phyloP scores from a whole-genome alignment of 805 yeast species.

The Candida orba region DNA sequence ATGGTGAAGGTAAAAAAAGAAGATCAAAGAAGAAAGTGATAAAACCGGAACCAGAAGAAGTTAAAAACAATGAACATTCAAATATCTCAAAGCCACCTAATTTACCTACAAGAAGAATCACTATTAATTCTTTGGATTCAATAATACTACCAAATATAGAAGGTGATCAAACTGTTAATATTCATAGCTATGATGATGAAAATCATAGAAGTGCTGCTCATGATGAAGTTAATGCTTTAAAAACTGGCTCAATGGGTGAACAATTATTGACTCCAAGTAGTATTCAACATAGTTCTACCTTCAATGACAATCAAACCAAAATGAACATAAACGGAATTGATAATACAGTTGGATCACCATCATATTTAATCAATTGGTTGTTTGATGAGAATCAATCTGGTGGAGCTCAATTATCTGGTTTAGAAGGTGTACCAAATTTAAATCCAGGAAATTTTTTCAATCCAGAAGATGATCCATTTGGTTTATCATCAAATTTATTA shows the following conservation, averaged over 20 bases:
- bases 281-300: background rate
- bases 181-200: conserved; percentile 18
- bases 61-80: no score
- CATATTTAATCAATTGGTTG: conserved; percentile 22
- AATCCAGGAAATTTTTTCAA: conserved; percentile 21
- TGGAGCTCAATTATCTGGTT: conserved; percentile 2
- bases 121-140: conserved; percentile 22
- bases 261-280: conserved; percentile 1
- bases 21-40: conserved; percentile 8
- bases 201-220: conserved; percentile 23
- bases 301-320: background rate
- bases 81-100: background rate
- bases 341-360: conserved; percentile 15
- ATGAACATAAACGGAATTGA: conserved; percentile 1
- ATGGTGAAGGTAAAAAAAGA: conserved; percentile 8
- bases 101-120: conserved; percentile 8
- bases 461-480: conserved; percentile 26
- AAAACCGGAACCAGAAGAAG: background rate
- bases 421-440: conserved; percentile 16
- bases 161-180: conserved; percentile 16
- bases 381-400: conserved; percentile 20
- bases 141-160: conserved; percentile 22
- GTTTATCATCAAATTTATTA: conserved; percentile 21
- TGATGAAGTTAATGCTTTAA: conserved; percentile 22
- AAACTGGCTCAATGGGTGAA: conserved; percentile 7